These are phyloP conservation scores for Penicillium tannophilum DNA, from an alignment of 495 filamentous ascomycete genomes.

Conservation along the genomic window DNA sequence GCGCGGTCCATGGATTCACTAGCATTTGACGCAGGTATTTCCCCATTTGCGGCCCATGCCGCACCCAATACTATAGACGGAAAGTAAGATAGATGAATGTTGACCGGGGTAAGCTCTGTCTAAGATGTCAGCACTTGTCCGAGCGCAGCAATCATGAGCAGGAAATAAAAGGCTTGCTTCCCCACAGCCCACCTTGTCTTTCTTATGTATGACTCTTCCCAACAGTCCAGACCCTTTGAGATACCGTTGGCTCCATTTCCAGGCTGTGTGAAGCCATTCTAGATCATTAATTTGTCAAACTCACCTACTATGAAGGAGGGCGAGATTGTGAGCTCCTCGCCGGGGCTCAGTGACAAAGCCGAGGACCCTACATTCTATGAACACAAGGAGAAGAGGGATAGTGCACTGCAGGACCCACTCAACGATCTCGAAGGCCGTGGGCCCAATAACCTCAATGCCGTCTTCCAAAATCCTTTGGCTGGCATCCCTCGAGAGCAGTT, in stretches of 20 bases:
- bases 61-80: background rate
- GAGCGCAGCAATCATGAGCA: background rate
- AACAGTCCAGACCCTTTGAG: background rate
- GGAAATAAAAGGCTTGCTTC: constrained; percentile 8
- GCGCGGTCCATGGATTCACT: constrained; percentile 5
- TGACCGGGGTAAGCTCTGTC: background rate
- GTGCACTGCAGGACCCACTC: constrained; percentile 12
- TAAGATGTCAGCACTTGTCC: constrained; percentile 8
- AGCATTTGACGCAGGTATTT: constrained; percentile 3
- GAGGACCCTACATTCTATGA: constrained; percentile 10
- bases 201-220: background rate
- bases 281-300: background rate
- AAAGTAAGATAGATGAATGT: background rate
- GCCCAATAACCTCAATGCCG: constrained; percentile 29
- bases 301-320: constrained; percentile 13
- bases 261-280: background rate
- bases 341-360: constrained; percentile 10
- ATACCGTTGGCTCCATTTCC: background rate
- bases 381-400: constrained; percentile 16
- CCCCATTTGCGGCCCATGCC: constrained; percentile 10
- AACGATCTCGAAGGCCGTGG: constrained; percentile 26
- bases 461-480: constrained; percentile 54
- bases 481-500: constrained; percentile 51
- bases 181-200: constrained; percentile 6
- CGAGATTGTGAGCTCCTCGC: constrained; percentile 5